phyloP scores from a whole-genome alignment of 805 yeast species.

The Yarrowia sp. region DNA sequence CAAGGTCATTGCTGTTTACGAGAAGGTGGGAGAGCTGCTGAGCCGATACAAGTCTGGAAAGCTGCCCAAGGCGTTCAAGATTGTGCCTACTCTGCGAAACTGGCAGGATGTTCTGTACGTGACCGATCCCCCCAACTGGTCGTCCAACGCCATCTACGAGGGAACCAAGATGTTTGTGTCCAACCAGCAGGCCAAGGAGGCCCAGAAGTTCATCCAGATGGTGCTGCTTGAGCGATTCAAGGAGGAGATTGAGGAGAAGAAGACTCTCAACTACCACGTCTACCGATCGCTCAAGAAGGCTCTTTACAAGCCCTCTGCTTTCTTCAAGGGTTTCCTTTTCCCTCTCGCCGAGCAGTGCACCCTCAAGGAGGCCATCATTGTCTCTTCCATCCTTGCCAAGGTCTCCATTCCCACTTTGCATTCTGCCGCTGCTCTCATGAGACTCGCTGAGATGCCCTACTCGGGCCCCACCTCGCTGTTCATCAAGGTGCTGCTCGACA shows the following conservation, averaged over 20 bases:
- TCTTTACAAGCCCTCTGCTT: constrained; percentile 94
- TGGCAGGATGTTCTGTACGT: constrained; percentile 96
- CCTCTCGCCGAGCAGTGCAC: constrained; percentile 84
- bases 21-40: constrained; percentile 83
- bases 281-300: constrained; percentile 91
- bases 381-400: constrained; percentile 84
- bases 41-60: constrained; percentile 93
- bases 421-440: constrained; percentile 91
- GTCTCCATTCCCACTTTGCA: constrained; percentile 92
- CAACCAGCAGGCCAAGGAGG: constrained; percentile 79
- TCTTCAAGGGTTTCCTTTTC: constrained; percentile 91
- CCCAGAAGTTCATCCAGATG: constrained; percentile 72
- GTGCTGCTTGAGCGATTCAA: constrained; percentile 44
- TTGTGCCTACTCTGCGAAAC: constrained; percentile 84
- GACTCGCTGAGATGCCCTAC: constrained; percentile 77
- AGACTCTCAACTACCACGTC: constrained; percentile 81
- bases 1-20: constrained; percentile 91
- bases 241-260: constrained; percentile 42
- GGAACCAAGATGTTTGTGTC: constrained; percentile 91
- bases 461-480: constrained; percentile 87
- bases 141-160: constrained; percentile 90
- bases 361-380: constrained; percentile 90
- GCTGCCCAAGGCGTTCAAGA: constrained; percentile 93
- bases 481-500: constrained; percentile 84
- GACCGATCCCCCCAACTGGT: constrained; percentile 90